phyloP scores from a whole-genome alignment of 2,329 filamentous ascomycete species.

The Sordariomycetes sp. region DNA sequence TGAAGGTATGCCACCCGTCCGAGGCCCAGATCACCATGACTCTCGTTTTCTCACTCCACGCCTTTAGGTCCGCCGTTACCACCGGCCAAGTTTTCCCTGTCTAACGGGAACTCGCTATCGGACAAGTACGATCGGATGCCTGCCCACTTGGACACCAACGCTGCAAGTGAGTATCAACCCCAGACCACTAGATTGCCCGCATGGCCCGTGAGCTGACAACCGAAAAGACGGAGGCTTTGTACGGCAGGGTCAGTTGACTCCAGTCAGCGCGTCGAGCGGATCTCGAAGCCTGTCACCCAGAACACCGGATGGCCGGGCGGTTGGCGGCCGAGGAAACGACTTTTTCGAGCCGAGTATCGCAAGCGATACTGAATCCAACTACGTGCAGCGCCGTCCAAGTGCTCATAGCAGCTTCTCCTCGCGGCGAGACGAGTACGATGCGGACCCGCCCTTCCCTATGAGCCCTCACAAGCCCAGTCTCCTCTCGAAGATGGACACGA shows the following conservation, averaged over 20 bases:
- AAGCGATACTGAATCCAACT: conserved; percentile 22
- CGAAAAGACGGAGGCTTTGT: conserved; percentile 19
- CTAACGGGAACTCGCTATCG: conserved; percentile 13
- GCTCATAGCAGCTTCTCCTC: conserved; percentile 30
- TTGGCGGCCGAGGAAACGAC: conserved; percentile 27
- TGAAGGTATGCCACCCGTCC: conserved; percentile 24
- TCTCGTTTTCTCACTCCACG: background rate
- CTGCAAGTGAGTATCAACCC: conserved; percentile 30
- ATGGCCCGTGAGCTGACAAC: conserved; percentile 12
- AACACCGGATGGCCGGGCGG: conserved; percentile 33
- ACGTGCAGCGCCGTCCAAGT: conserved; percentile 25
- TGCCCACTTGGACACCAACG: conserved; percentile 34
- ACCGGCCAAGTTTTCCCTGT: conserved; percentile 2
- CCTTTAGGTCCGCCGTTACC: conserved; percentile 4
- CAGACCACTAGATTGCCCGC: background rate
- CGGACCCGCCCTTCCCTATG: conserved; percentile 23
- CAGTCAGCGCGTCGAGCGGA: conserved; percentile 45
- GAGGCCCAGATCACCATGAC: background rate
- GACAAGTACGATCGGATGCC: conserved; percentile 26
- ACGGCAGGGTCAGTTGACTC: conserved; percentile 46
- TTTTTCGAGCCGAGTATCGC: conserved; percentile 32
- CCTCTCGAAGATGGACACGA: conserved; percentile 49
- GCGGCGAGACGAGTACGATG: conserved; percentile 20
- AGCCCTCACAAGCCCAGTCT: conserved; percentile 31
- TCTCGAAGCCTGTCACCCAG: conserved; percentile 51